These are phyloP conservation scores for Pelargonium citronellum DNA, from an alignment of 441 rosid genomes.

Conservation along the genomic window DNA sequence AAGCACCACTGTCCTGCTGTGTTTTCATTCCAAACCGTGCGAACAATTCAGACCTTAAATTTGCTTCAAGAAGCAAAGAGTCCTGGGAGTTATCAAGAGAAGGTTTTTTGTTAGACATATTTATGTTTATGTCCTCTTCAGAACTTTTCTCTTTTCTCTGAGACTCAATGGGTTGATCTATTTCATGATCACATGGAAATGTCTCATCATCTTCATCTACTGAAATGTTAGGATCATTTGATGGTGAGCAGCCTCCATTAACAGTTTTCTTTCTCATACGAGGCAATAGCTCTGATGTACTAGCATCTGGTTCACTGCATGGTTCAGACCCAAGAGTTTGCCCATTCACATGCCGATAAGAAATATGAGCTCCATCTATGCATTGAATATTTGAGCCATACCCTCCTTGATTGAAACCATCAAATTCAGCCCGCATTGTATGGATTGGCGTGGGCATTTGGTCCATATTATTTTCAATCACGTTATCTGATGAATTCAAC, in stretches of 20 bases:
- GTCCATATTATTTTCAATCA: conserved; percentile 35
- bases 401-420: conserved; percentile 30
- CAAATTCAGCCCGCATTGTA: conserved; percentile 36
- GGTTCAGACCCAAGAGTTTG: conserved; percentile 66
- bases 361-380: conserved; percentile 29
- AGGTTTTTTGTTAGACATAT: conserved; percentile 18
- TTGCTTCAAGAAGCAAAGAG: conserved; percentile 68
- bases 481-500: conserved; percentile 31
- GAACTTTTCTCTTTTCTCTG: conserved; percentile 32
- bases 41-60: conserved; percentile 74
- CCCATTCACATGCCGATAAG: conserved; percentile 37
- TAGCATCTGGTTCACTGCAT: conserved; percentile 84
- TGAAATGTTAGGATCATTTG: conserved; percentile 45
- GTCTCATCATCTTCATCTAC: conserved; percentile 61
- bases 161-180: conserved; percentile 30
- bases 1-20: conserved; percentile 35
- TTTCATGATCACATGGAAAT: conserved; percentile 41
- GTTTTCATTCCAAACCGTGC: conserved; percentile 55
- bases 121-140: conserved; percentile 24
- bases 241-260: conserved; percentile 47
- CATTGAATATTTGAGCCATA: conserved; percentile 29
- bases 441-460: conserved; percentile 39
- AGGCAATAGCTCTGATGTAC: conserved; percentile 75
- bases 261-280: conserved; percentile 39
- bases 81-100: conserved; percentile 37